Evolutionary conservation across 257 asterid genomes (phyloP), one percentile per base, ranked within the genome.

Genomic region (Mitragyna speciosa): DNA sequence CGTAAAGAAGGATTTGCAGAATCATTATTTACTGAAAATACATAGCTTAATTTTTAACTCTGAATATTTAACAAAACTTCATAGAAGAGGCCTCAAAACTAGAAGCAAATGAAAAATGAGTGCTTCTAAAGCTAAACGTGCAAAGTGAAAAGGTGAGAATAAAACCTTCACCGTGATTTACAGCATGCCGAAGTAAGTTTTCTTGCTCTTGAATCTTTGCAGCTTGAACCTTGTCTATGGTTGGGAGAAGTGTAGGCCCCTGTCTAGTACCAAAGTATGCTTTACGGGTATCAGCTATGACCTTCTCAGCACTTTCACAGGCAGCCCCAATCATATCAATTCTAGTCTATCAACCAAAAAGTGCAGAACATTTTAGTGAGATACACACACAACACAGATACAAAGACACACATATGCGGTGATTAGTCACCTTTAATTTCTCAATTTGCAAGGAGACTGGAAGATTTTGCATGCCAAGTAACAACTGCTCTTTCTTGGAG

Each of bases 161-260:
- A 77, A 48, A 78, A 95, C 99, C 98, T 95, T 95, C 99, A 5
- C 99, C 99, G 31, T 89, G 94, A 85, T 93, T 95, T 70, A 93
- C 99, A 82, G 98, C 97, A 87, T 87, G 91, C 41, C 97, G 88
- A 77, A 95, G 98, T 85, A 89, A 85, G 84, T 86, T 95, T 87
- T 95, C 99, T 83, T 95, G 98, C 79, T 95, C 99, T 80, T 95
- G 98, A 82, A 95, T 93, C 89, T 95, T 95, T 77, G 97, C 97
- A 83, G 99, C 98, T 87, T 95, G 99, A 84, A 84, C 98, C 91
- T 95, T 95, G 90, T 95, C 99, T 12, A 95, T 81, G 74, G 98
- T 90, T 77, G 99, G 99, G 79, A 95, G 92, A 82, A 87, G 87
- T 41, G 96, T 85, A 48, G 99, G 92, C 78, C 97, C 99, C 82